phyloP scores from a whole-genome alignment of 192 early-diverging fungal genomes.

The Gigaspora rosea region DNA sequence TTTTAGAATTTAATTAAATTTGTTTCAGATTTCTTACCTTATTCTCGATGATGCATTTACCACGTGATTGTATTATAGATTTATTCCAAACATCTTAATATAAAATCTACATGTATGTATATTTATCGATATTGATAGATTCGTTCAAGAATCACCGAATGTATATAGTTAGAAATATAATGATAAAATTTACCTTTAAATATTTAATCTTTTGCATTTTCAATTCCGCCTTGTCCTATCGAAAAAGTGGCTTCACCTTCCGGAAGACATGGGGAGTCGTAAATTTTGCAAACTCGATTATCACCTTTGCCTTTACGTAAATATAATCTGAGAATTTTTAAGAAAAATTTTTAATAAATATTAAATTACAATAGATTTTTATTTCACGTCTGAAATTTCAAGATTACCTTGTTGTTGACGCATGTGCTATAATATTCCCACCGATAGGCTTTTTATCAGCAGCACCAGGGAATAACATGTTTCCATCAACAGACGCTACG shows the following conservation, averaged over 20 bases:
- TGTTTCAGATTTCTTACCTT: too few species aligned
- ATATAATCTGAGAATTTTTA: slow-evolving; percentile 61
- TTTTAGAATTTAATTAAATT: too few species aligned
- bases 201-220: slow-evolving; percentile 59
- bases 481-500: slow-evolving; percentile 91
- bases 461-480: slow-evolving; percentile 74
- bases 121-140: too few species aligned
- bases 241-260: slow-evolving; percentile 95
- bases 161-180: too few species aligned
- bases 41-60: too few species aligned
- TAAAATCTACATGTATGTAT: too few species aligned
- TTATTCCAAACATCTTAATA: too few species aligned
- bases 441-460: slow-evolving; percentile 97
- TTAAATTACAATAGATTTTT: neutral
- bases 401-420: slow-evolving; percentile 90
- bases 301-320: slow-evolving; percentile 91
- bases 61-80: too few species aligned
- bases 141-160: too few species aligned
- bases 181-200: too few species aligned
- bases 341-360: neutral
- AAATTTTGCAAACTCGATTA: slow-evolving; percentile 93
- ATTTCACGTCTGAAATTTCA: slow-evolving; percentile 4
- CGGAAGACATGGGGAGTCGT: slow-evolving; percentile 93
- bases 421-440: slow-evolving; percentile 97
- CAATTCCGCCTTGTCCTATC: slow-evolving; percentile 87